Evolutionary conservation across 768 basidiomycete species (phyloP).

Genomic region (Boletus vinaceobasis): DNA sequence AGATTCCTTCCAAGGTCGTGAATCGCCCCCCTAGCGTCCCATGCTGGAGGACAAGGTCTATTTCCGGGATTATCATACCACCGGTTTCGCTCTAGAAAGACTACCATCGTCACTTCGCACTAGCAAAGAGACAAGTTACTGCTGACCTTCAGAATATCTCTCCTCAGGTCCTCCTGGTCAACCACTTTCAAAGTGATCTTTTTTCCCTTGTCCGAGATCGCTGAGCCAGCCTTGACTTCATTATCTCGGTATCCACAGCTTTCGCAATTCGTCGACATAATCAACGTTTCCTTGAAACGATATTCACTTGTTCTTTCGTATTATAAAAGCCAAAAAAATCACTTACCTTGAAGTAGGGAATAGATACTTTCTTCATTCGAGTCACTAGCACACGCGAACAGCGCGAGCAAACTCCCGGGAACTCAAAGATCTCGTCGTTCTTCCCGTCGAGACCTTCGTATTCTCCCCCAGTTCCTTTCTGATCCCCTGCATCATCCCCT

Average conservation of each 20-base stretch:
- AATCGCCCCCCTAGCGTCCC: slow-evolving; percentile 97
- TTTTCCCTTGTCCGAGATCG: slow-evolving; percentile 85
- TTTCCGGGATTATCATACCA: slow-evolving; percentile 88
- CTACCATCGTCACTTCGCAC: neutral
- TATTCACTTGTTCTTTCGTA: neutral
- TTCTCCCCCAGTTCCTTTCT: slow-evolving; percentile 13
- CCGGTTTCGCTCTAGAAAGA: slow-evolving; percentile 83
- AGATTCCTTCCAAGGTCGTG: slow-evolving; percentile 93
- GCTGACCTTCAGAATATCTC: slow-evolving; percentile 90
- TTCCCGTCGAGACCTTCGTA: slow-evolving; percentile 33
- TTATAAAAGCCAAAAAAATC: neutral
- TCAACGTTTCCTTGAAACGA: slow-evolving; percentile 73
- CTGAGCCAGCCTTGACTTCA: slow-evolving; percentile 92
- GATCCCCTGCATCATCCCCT: neutral
- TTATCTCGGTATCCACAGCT: slow-evolving; percentile 95
- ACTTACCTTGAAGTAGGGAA: slow-evolving; percentile 92
- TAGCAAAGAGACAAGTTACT: neutral
- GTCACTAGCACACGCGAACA: slow-evolving; percentile 84
- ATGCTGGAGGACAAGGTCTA: slow-evolving; percentile 85
- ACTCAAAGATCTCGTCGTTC: slow-evolving; percentile 86
- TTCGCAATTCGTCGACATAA: slow-evolving; percentile 98
- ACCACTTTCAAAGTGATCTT: slow-evolving; percentile 85
- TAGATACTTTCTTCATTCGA: slow-evolving; percentile 92
- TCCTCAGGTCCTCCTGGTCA: slow-evolving; percentile 85
- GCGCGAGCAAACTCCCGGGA: slow-evolving; percentile 84